These are phyloP conservation scores for Colletotrichum sp. DNA, from an alignment of 2,329 filamentous ascomycete species.

Conservation along the genomic window DNA sequence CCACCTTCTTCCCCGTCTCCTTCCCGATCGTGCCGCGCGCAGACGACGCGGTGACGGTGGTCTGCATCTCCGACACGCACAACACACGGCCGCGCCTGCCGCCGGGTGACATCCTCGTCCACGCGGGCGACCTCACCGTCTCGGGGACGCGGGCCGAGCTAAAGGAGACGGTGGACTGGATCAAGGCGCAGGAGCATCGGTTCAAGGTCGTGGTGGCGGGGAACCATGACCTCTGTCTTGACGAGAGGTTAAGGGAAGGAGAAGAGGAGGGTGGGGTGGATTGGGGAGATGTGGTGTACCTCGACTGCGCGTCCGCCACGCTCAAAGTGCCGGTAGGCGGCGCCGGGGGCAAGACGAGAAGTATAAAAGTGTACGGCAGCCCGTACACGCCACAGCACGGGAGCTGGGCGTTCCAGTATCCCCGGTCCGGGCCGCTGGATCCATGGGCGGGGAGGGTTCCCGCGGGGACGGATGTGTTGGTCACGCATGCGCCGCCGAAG, in stretches of 20 bases:
- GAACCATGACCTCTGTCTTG: constrained; percentile 47
- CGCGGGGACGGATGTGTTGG: constrained; percentile 36
- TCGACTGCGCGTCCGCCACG: constrained; percentile 24
- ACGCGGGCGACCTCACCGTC: constrained; percentile 53
- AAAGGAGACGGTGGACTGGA: constrained; percentile 44
- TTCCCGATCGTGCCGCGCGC: neutral
- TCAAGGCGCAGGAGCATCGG: constrained; percentile 40
- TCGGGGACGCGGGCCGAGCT: constrained; percentile 47
- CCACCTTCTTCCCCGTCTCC: neutral
- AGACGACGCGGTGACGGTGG: constrained; percentile 24
- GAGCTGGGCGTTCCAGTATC: constrained; percentile 49
- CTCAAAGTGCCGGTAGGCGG: constrained; percentile 27
- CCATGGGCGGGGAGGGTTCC: constrained; percentile 30
- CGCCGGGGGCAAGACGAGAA: neutral
- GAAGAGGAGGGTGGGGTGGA: constrained; percentile 9
- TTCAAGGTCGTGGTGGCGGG: constrained; percentile 52
- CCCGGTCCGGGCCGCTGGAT: constrained; percentile 24
- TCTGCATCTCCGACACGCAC: constrained; percentile 53
- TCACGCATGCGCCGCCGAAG: constrained; percentile 43
- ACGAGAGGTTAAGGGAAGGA: constrained; percentile 20
- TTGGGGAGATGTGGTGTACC: constrained; percentile 30
- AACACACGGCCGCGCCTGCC: constrained; percentile 41
- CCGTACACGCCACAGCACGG: constrained; percentile 36
- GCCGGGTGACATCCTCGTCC: constrained; percentile 48
- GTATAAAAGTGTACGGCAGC: constrained; percentile 38